Evolutionary conservation across 208 protist species (phyloP), one percentile per base, ranked within the genome.

Genomic region (Trypanosoma cruzi): DNA sequence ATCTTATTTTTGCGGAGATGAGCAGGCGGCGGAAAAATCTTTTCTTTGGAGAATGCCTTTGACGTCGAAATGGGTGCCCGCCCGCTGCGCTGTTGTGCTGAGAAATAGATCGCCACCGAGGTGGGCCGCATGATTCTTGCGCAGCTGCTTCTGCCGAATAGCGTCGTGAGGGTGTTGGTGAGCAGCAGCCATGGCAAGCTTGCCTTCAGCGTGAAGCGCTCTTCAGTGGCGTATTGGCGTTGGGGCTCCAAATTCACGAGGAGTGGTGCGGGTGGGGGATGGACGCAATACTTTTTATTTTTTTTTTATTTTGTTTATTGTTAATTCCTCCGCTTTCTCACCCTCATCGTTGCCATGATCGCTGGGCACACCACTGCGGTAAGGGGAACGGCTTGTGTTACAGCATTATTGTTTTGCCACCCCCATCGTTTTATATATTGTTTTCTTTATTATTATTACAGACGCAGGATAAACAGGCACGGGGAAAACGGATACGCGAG

Each of bases 61-160:
- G 90, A 96, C 67, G 68, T 84, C 10, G 90, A 93, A 49, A 97
- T 97, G 88, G 95, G 95, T 36, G 95, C 95, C 7, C 85, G 95
- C 4, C 95, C 93, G 26, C 71, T 98, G 29, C 85, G 88, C 11
- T 81, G 93, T 18, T 97, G 89, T 81, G 68, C 97, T 26, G 88
- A 98, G 74, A 89, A 92, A 64, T 69, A 95, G 72, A 80, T 98
- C 52, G 88, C 89, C 13, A 97, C 95, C 6, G 85, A 94, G 71
- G 58, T 98, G 20, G 87, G 87, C 55, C 85, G 86, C 42, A 89
- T 96, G 84, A 89, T 97, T 49, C 81, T 98, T 37, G 32, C 78
- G 29, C 73, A 92, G 55, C 78, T 94, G 73, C 61, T 98, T 44
- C 68, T 67, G 28, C 84, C 93, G 13, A 82, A 88, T 77, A 90